Evolutionary conservation across 2,329 filamentous ascomycete genomes (phyloP), one percentile per base, ranked within the genome.

Genomic region (Myotisia sp.): DNA sequence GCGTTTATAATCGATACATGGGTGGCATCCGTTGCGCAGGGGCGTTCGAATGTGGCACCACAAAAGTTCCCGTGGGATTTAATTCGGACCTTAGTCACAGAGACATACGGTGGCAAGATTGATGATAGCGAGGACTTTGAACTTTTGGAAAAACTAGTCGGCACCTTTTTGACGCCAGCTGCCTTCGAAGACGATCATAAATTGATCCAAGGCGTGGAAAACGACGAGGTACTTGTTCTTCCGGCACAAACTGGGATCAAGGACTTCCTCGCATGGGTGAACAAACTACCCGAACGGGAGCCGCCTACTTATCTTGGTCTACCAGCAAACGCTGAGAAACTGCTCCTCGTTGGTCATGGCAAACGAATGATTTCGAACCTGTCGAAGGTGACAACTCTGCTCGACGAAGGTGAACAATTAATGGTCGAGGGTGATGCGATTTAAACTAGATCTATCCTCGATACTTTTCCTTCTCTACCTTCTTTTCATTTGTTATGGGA

Each of bases 71-170:
- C 90, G 1, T 98, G 90, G 90, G 79, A 92, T 37, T 86, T 98
- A 73, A 78, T 98, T 42, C 78, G 84, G 40, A 85, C 79, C 36
- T 71, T 98, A 10, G 71, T 98, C 38, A 81, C 79, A 1, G 87
- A 95, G 60, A 95, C 86, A 42, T 98, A 98, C 52, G 90, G 90
- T 44, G 90, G 90, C 56, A 98, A 98, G 65, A 86, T 98, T 47
- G 90, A 98, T 53, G 75, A 94, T 51, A 79, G 85, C 43, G 76
- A 64, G 26, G 90, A 98, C 59, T 93, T 90, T 56, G 62, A 64
- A 33, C 69, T 76, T 28, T 72, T 98, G 10, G 67, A 69, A 29
- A 62, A 71, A 37, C 71, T 98, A 2, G 87, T 98, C 31, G 60
- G 74, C 27, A 70, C 68, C 20, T 76, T 92, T 56, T 68, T 98